Evolutionary conservation across 768 basidiomycete genomes (phyloP), one percentile per base, ranked within the genome.

Genomic region (Boletus rubropictus): DNA sequence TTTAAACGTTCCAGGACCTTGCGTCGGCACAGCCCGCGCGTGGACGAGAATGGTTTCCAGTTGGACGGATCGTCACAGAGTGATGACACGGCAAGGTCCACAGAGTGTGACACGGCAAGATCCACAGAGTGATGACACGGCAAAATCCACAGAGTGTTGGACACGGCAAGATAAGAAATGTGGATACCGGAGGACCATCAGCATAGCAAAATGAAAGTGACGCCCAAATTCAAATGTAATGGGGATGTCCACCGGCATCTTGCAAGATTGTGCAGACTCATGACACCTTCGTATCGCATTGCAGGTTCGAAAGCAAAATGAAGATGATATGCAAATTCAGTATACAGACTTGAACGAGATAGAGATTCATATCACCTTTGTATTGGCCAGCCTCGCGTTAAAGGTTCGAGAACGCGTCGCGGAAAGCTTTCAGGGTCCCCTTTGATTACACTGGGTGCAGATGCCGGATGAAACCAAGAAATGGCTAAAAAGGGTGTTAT

Each of bases 1-100:
- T 52, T 60, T 59, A 59, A 50, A 44, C 18, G 31, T 11, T 32
- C 21, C 33, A 41, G 22, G 1, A 39, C 27, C 21, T 35, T 25
- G 32, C 2, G 27, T 2, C 2, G 15, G 22, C 52, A 61, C 57
- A 63, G 59, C 60, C 31, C 28, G 7, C 18, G 5, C 27, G 18
- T 3, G 28, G 7, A 21, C 17, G 20, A 8, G 3, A 9, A 40
- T 10, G 21, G n/a, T 4, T 5, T 41, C 32, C 35, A 14, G 12
- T 24, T 40, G 22, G 25, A 14, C 39, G 34, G 46, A 48, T 49
- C 25, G 42, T 39, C 37, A 51, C 25, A 9, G 5, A 4, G 28
- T 18, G 42, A 35, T 11, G n/a, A 45, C 27, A 12, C 24, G 18
- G 10, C 12, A 33, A 17, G 36, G 38, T 44, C n/a, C n/a, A n/a